phyloP scores from a whole-genome alignment of 345 rosid species.

The Rhodamnia argentea region DNA sequence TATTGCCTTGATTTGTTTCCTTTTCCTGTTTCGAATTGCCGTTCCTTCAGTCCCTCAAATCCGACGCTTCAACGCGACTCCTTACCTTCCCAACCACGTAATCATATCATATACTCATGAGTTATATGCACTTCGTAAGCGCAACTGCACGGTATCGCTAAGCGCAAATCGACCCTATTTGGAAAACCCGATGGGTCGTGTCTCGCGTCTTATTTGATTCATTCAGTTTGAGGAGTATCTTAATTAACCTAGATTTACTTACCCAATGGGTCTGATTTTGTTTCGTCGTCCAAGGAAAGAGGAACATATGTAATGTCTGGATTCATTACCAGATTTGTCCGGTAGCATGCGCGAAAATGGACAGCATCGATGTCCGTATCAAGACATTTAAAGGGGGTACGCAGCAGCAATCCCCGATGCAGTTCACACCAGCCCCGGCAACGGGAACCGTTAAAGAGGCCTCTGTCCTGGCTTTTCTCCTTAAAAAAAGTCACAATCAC shows the following conservation, averaged over 20 bases:
- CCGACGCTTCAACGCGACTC: not conserved
- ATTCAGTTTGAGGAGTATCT: not conserved
- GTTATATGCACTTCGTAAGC: not conserved
- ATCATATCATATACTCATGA: not conserved
- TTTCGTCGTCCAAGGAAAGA: no score
- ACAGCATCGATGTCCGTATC: not conserved
- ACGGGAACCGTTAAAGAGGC: not conserved
- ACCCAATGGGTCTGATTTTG: not conserved
- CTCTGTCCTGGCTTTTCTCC: not conserved
- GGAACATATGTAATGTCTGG: not conserved
- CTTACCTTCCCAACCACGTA: constrained; percentile 1
- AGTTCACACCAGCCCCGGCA: not conserved
- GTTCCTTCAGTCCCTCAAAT: not conserved
- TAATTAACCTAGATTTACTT: not conserved
- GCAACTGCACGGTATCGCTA: not conserved
- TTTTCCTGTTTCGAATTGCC: not conserved
- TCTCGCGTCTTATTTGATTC: not conserved
- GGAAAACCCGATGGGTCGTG: not conserved
- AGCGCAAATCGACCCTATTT: not conserved
- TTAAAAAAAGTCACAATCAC: no score
- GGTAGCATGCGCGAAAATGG: not conserved
- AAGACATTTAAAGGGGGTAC: not conserved
- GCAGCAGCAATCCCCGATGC: not conserved
- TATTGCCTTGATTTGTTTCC: not conserved
- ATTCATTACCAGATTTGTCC: not conserved